Base-by-base conservation (phyloP, 2,329 filamentous ascomycete species). In the Graphilbum ipis-grandicollis region DNA sequence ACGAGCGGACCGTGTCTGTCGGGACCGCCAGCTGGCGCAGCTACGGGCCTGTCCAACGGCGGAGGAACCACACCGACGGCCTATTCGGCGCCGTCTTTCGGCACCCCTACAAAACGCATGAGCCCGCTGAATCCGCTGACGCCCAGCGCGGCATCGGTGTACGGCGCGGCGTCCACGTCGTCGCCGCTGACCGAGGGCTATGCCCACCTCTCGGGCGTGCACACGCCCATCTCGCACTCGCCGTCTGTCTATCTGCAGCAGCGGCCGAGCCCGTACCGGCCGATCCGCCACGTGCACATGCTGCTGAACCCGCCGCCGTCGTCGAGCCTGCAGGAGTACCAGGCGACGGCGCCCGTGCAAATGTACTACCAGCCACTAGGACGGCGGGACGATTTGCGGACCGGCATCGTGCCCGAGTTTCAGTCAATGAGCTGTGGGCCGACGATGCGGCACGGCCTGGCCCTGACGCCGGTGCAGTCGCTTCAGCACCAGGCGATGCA, bases 211-310 rank as follows among this genome's bases (percentile, higher is more conserved):
- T 35, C 43, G 40, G 43, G 61, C 10, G 59, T 67, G 10, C 68
- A 74, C 36, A 71, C 75, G 9, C 76, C 79, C 6, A 71, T 74
- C 32, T 78, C 81, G 23, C 70, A 90, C 44, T 96, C 90, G 23
- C 88, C 88, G 1, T 86, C 81, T 10, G 73, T 83, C 49, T 92
- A 92, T 56, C 65, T 94, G 28, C 79, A 82, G 50, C 83, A 93
- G 52, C 73, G 90, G 39, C 77, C 81, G 44, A 96, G 88, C 38
- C 90, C 90, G 3, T 96, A 96, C 57, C 81, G 84, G 44, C 88
- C 88, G 1, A 79, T 94, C 29, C 79, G 86, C 37, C 72, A 83
- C 42, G 83, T 94, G 41, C 85, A 90, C 47, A 93, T 84, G 1
- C 69, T 96, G n/a, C 65, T 94, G 22, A 84, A 90, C 40, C 86